Base-by-base conservation (phyloP, 805 yeast species). In the Ogataea paradorogensis region DNA sequence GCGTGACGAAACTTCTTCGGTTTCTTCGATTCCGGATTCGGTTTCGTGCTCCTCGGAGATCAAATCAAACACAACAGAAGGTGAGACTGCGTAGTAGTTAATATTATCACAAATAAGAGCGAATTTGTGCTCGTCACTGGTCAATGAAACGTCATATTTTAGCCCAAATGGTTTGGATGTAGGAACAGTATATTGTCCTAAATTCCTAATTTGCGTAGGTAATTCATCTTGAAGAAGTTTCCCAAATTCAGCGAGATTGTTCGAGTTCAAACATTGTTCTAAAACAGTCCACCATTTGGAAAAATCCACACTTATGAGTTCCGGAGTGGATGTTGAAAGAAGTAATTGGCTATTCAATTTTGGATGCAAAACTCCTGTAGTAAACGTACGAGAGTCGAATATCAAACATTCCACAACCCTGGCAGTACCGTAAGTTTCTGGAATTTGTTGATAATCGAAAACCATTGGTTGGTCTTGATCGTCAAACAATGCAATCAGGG, bases 291-390 rank as follows among this genome's bases (percentile, higher is more conserved):
- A 48, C 67, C 67, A 63, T 18, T 38, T 23, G 1, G 56, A 43
- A 28, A 53, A 58, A 43, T 62, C 65, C 14, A 61, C 32, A 22
- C 47, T 53, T 6, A 62, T 27, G 7, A 62, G 18, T 16, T 52
- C 45, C 3, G 49, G 47, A 11, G 37, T 35, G 8, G 57, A 45
- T 2, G 53, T 49, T 1, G 50, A 46, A 15, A 52, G 25, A 10
- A 58, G 27, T 9, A 59, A 13, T 4, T 53, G 45, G 18, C 48
- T 53, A 20, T 27, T 27, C 9, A 52, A 35, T 14, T 30, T 42
- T 13, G 63, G 64, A 36, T 46, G 56, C 7, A 45, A 26, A 7
- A 29, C 11, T 2, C 49, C 61, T 20, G 41, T 38, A 14, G 43
- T 14, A 15, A 28, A 16, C 3, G 16, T 13, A 20, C 32, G 27